Evolutionary conservation across 768 basidiomycete genomes (phyloP).

Genomic region (Thelephora aurantiotincta): DNA sequence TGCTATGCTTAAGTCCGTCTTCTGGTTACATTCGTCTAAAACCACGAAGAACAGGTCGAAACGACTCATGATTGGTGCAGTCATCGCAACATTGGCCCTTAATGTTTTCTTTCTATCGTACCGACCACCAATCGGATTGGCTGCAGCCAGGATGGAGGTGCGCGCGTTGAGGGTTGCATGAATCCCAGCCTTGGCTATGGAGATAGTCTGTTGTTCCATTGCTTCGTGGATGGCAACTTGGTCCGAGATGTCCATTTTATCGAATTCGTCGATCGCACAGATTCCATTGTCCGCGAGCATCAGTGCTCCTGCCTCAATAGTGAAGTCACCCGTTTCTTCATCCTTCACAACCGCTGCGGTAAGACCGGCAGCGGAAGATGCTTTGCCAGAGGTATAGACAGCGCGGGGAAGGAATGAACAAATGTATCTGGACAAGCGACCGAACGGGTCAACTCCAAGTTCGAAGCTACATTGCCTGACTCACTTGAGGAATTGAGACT

Average conservation of each 20-base stretch:
- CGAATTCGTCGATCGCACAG: constrained; percentile 99
- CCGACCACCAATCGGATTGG: constrained; percentile 93
- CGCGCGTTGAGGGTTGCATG: constrained; percentile 97
- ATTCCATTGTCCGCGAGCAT: constrained; percentile 99
- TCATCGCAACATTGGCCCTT: constrained; percentile 92
- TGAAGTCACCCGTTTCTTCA: constrained; percentile 98
- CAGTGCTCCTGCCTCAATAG: constrained; percentile 96
- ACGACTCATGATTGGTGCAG: constrained; percentile 96
- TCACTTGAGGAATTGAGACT: constrained; percentile 97
- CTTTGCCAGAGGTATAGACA: constrained; percentile 98
- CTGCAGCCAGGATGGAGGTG: constrained; percentile 94
- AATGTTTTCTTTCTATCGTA: constrained; percentile 92
- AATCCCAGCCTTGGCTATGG: constrained; percentile 97
- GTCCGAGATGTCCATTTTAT: constrained; percentile 99
- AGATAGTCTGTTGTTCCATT: constrained; percentile 99
- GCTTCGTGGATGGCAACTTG: constrained; percentile 99
- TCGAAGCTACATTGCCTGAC: constrained; percentile 14
- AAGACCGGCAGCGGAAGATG: constrained; percentile 95
- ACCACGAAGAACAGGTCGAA: constrained; percentile 98
- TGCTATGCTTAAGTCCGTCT: constrained; percentile 85
- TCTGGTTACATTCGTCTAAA: constrained; percentile 91
- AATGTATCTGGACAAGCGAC: constrained; percentile 53
- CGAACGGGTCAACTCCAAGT: neutral
- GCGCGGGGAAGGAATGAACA: constrained; percentile 96
- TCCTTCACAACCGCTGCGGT: constrained; percentile 98